Evolutionary conservation across 345 rosid genomes (phyloP).

Genomic region (Bruguiera sexangula): DNA sequence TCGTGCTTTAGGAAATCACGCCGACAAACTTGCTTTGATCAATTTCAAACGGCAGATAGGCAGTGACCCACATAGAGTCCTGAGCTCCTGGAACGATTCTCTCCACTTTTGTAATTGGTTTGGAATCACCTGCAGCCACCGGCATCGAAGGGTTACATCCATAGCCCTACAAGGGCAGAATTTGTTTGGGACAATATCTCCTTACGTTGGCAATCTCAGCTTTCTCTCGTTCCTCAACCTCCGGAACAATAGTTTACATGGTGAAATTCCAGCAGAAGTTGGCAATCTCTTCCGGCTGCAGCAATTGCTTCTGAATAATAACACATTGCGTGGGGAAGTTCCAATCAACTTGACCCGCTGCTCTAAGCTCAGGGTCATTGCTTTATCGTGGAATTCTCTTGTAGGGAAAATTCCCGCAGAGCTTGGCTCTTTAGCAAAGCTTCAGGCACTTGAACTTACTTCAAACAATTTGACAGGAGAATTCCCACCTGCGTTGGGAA

Average conservation of each 20-base stretch:
- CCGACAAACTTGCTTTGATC: slow-evolving; percentile 11
- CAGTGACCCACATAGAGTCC: slow-evolving; percentile 9
- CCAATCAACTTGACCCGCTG: slow-evolving; percentile 10
- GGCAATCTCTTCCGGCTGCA: slow-evolving; percentile 16
- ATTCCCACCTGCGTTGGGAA: slow-evolving; percentile 16
- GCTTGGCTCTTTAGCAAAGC: slow-evolving; percentile 18
- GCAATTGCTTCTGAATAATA: slow-evolving; percentile 1
- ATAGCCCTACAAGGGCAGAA: slow-evolving; percentile 4
- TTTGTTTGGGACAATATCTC: slow-evolving; percentile 11
- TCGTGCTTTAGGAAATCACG: slow-evolving; percentile 5
- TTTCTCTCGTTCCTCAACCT: slow-evolving; percentile 12
- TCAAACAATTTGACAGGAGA: slow-evolving; percentile 17
- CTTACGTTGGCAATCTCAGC: slow-evolving; percentile 13
- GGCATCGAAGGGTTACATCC: slow-evolving; percentile 7
- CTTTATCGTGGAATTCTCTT: slow-evolving; percentile 8
- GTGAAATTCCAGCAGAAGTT: slow-evolving; percentile 13
- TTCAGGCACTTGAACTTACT: slow-evolving; percentile 9
- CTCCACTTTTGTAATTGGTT: slow-evolving; percentile 12
- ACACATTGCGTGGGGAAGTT: slow-evolving; percentile 11
- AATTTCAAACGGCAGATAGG: slow-evolving; percentile 10
- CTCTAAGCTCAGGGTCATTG: slow-evolving; percentile 6
- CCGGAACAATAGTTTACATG: slow-evolving; percentile 9
- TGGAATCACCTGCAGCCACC: slow-evolving; percentile 8
- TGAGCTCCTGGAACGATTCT: slow-evolving; percentile 20
- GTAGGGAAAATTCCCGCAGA: slow-evolving; percentile 14